Conservation (phyloP, 768 basidiomycete genomes). For the Bullera alba region DNA sequence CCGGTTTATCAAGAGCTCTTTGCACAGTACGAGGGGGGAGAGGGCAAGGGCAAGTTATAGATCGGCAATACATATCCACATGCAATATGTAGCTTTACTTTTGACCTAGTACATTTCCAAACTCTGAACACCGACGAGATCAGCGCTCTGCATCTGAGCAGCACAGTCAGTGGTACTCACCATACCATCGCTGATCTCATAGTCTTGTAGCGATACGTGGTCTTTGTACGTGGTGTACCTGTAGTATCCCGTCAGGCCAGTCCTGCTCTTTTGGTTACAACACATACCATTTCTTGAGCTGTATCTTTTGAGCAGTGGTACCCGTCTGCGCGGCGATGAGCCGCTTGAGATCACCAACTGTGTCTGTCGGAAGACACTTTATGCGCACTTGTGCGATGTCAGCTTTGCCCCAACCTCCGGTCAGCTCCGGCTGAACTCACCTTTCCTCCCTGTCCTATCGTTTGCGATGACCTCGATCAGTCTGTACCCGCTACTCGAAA, state of each 20-base stretch:
- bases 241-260: not conserved
- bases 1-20: slow-evolving; percentile 68
- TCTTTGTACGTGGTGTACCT: slow-evolving; percentile 97
- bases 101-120: slow-evolving; percentile 44
- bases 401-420: not conserved
- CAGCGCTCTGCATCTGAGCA: too few species aligned
- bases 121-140: slow-evolving; percentile 26
- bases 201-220: slow-evolving; percentile 52
- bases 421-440: slow-evolving; percentile 52
- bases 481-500: slow-evolving; percentile 5
- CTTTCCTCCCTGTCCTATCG: slow-evolving; percentile 90
- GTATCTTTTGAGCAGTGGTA: slow-evolving; percentile 75
- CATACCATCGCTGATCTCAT: slow-evolving; percentile 48
- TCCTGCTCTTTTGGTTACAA: not conserved
- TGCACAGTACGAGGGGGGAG: slow-evolving; percentile 40
- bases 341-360: slow-evolving; percentile 93
- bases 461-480: slow-evolving; percentile 76
- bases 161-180: slow-evolving; percentile 23
- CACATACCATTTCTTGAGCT: slow-evolving; percentile 93
- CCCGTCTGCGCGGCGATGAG: slow-evolving; percentile 95
- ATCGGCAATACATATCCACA: not conserved
- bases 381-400: slow-evolving; percentile 64
- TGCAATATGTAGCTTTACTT: not conserved
- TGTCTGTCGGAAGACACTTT: slow-evolving; percentile 85
- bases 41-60: slow-evolving; percentile 8